Base-by-base conservation (phyloP, 2,329 filamentous ascomycete species). In the Furcasterigmium furcatum region DNA sequence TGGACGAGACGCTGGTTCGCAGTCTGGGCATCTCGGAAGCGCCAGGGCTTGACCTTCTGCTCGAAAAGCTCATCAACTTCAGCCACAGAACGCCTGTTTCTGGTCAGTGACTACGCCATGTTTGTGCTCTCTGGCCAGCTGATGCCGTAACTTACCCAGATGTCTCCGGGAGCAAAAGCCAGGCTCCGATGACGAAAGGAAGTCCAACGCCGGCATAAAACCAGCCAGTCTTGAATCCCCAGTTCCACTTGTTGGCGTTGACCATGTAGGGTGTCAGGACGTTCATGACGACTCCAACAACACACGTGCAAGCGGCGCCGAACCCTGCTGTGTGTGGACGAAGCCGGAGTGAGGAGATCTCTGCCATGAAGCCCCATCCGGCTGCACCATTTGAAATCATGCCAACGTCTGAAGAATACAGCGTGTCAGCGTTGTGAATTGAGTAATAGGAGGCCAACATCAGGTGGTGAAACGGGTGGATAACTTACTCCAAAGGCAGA, bases 331-430 rank as follows among this genome's bases (percentile, higher is more conserved):
- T 65, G 14, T 58, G 58, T 1, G 58, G 55, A 0, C 63, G 59
- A 2, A 66, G 52, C 4, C 64, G 55, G 7, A 62, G 60, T 0
- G 65, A 61, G 0, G 65, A 66, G 9, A 66, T 63, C 45, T 68
- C 64, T 29, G 55, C 61, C 21, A 60, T 58, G 35, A 58, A 58
- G 1, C 58, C 56, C 54, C 58, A 62, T 5, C 58, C 60, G 2
- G 56, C 54, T 5, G 55, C 60, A 2, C 57, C 56, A 43, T 55
- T 61, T 30, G 55, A 50, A 4, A 52, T 55, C 20, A 58, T 46
- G 4, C 55, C 58, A 16, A 58, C 50, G 40, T 58, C 55, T 58
- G 34, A n/a, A 3, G 46, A 19, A 36, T 49, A 41, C 34, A 43
- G 16, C 2, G 14, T 19, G 16, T 32, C 13, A 36, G 9, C 4